Base-by-base conservation (phyloP, 176 grass and related monocot species). In the Aegilops bicornis region DNA sequence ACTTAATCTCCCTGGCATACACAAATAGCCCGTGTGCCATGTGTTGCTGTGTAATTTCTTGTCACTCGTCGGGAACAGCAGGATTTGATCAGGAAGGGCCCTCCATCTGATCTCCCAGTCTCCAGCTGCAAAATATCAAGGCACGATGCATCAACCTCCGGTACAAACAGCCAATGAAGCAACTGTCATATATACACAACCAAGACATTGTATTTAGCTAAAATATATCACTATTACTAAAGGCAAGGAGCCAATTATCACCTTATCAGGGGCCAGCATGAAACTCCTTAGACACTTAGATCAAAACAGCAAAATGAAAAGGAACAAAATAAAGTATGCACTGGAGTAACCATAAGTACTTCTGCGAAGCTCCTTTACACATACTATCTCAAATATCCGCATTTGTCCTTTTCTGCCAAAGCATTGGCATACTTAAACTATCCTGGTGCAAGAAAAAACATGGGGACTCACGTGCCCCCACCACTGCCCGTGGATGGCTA, bases 91-190 rank as follows among this genome's bases (percentile, higher is more conserved):
- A 70, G 23, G 65, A 64, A 79, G 32, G 15, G 45, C 16, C 48
- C 25, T 24, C 48, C 69, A 67, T 67, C 42, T 52, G 25, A 22
- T 60, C 59, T 50, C 72, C 58, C 71, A 85, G 59, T 59, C 39
- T 77, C 20, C 83, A 77, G 73, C 83, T 84, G 48, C 70, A 78
- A 65, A 52, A 77, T 36, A 67, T 20, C 17, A 54, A 37, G 73
- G 14, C 40, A 77, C 27, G 66, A 8, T 10, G 22, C 64, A 54
- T 77, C 27, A 27, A 85, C 20, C 45, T 76, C 39, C 31, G 75
- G n/a, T 47, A 84, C 10, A 40, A 33, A 73, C n/a, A 42, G 69
- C 37, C 52, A 83, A 40, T 73, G 81, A 84, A 60, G 56, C 54
- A 84, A 10, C 56, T 32, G 11, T 84, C 6, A 48, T 22, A 47